These are phyloP conservation scores for Zopfia rhizophila DNA, from an alignment of 2,329 filamentous ascomycete species.

Conservation along the genomic window DNA sequence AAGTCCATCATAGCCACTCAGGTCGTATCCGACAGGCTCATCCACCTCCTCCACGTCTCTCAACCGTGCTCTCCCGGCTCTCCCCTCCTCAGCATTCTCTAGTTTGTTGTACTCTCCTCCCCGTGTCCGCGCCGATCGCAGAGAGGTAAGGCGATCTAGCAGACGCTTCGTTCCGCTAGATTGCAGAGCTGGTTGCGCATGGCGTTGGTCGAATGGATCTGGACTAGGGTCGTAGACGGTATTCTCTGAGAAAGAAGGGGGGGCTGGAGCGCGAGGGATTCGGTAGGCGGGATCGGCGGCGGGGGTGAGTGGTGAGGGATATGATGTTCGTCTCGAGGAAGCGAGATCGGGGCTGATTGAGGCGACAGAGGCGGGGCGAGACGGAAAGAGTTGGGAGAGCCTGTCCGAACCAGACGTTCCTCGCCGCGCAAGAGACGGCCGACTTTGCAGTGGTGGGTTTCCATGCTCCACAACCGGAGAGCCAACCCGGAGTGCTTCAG, in stretches of 20 bases:
- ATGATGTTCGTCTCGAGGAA: constrained; percentile 39
- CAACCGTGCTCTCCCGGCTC: constrained; percentile 21
- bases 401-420: constrained; percentile 45
- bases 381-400: constrained; percentile 51
- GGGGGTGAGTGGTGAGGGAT: constrained; percentile 41
- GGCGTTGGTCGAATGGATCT: constrained; percentile 30
- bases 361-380: constrained; percentile 39
- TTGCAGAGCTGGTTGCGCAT: constrained; percentile 25
- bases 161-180: constrained; percentile 41
- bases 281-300: constrained; percentile 40
- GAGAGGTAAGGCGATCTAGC: constrained; percentile 42
- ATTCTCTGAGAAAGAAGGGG: constrained; percentile 41
- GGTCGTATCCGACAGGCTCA: constrained; percentile 39
- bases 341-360: constrained; percentile 33
- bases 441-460: constrained; percentile 23
- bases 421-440: constrained; percentile 38
- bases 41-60: constrained; percentile 42
- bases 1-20: constrained; percentile 40
- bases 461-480: constrained; percentile 36
- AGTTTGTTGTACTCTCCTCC: constrained; percentile 42
- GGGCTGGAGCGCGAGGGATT: constrained; percentile 43
- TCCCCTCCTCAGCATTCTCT: constrained; percentile 42
- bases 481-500: constrained; percentile 40
- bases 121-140: constrained; percentile 31
- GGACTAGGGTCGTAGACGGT: constrained; percentile 42